These are phyloP conservation scores for Microbotryum intermedium DNA, from an alignment of 1,284 basidiomycete species.

Conservation along the genomic window DNA sequence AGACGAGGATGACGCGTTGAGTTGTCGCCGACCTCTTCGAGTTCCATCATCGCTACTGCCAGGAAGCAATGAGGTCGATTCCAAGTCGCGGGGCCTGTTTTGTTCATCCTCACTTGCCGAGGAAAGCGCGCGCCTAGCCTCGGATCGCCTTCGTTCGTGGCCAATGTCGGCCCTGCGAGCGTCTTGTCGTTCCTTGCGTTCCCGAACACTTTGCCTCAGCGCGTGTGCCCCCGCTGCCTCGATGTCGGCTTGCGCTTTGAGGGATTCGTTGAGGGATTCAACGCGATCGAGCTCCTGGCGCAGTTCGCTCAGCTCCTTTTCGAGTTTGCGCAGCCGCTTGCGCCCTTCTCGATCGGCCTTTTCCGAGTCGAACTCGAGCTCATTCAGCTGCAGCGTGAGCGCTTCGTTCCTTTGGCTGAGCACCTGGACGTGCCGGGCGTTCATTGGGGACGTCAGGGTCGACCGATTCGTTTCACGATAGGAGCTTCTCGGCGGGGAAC, in stretches of 20 bases:
- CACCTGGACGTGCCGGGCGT: slow-evolving; percentile 51
- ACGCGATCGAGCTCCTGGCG: slow-evolving; percentile 63
- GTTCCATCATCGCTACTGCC: no score
- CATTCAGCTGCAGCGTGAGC: slow-evolving; percentile 60
- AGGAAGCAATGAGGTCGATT: no score
- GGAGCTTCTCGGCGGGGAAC: slow-evolving; percentile 40
- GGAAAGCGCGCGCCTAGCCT: no score
- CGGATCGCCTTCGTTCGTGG: no score
- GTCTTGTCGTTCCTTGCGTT: no score
- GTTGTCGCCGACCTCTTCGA: no score
- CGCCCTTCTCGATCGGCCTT: slow-evolving; percentile 59
- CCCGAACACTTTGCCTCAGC: no score
- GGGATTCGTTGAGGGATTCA: slow-evolving; percentile 51
- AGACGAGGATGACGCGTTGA: no score
- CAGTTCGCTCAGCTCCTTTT: slow-evolving; percentile 62
- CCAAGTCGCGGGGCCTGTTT: no score
- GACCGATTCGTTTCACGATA: slow-evolving; percentile 14
- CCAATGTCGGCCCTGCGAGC: no score
- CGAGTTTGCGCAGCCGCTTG: slow-evolving; percentile 58
- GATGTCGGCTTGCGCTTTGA: slow-evolving; percentile 51
- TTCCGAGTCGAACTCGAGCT: slow-evolving; percentile 59
- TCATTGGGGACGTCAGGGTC: slow-evolving; percentile 37
- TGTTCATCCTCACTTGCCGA: no score
- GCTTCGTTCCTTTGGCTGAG: slow-evolving; percentile 73
- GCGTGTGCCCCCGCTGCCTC: slow-evolving; percentile 23